phyloP scores from a whole-genome alignment of 306 rosid species.

The Comarum palustre region DNA sequence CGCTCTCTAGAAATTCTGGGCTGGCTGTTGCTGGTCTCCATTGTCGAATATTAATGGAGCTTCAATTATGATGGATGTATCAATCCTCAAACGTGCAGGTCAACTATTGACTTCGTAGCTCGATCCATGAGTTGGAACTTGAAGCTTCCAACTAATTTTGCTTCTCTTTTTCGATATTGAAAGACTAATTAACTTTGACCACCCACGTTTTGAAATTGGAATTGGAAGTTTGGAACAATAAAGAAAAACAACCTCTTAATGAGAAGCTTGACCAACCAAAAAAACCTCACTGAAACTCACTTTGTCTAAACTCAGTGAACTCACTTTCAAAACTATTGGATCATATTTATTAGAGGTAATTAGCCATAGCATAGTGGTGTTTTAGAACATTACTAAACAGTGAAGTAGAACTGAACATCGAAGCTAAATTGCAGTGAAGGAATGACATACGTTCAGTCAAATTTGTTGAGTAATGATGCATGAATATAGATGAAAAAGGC shows the following conservation, averaged over 20 bases:
- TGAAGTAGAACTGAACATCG: too few relatives aligned
- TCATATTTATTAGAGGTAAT: too few relatives aligned
- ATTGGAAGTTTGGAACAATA: too few relatives aligned
- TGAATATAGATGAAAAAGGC: too few relatives aligned
- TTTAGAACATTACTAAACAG: too few relatives aligned
- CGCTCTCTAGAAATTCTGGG: background rate
- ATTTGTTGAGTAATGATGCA: too few relatives aligned
- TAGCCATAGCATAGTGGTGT: too few relatives aligned
- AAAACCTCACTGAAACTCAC: too few relatives aligned
- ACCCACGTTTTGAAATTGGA: background rate
- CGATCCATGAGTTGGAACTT: background rate
- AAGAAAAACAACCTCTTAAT: background rate
- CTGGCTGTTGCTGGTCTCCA: background rate
- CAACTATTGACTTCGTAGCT: background rate
- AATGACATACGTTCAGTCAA: too few relatives aligned
- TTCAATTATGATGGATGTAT: background rate
- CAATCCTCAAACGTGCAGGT: background rate
- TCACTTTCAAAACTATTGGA: too few relatives aligned
- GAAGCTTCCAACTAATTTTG: background rate
- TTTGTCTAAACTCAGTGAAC: too few relatives aligned
- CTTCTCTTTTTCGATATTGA: background rate
- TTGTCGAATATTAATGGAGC: background rate
- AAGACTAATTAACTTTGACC: background rate
- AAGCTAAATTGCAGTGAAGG: too few relatives aligned
- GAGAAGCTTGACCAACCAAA: background rate